Evolutionary conservation across 2,329 filamentous ascomycete genomes (phyloP).

Genomic region (Magnaporthales sp.): DNA sequence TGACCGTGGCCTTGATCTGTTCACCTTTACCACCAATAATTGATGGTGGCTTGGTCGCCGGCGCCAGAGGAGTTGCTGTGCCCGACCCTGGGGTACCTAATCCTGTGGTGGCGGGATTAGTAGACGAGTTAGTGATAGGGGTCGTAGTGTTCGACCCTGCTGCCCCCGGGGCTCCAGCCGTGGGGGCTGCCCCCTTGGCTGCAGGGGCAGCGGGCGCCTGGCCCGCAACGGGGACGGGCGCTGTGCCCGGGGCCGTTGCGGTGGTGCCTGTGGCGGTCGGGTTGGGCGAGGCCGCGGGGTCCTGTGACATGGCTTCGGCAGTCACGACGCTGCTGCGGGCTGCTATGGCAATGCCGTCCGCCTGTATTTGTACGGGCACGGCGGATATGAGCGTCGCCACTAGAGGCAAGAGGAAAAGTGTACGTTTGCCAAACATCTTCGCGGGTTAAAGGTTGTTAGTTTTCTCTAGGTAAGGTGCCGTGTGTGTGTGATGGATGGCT

Average conservation of each 20-base stretch:
- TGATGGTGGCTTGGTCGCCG: background rate
- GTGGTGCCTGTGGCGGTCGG: background rate
- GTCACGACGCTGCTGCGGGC: background rate
- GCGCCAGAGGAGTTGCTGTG: no score
- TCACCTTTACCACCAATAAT: background rate
- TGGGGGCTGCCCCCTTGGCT: background rate
- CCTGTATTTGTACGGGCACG: background rate
- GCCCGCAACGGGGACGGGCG: background rate
- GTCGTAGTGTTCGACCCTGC: background rate
- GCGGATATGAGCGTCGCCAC: background rate
- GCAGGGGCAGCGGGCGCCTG: background rate
- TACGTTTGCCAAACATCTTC: background rate
- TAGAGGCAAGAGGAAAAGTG: background rate
- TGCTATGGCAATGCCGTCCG: background rate
- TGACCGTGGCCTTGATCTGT: background rate
- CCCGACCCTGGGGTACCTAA: no score
- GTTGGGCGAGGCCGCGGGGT: background rate
- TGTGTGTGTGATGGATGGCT: no score
- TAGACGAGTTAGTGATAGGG: background rate
- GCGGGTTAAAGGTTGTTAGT: background rate
- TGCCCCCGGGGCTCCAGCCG: background rate
- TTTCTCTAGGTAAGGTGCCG: background rate
- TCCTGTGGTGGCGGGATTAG: background rate
- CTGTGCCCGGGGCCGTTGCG: background rate
- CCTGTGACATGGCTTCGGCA: background rate